These are phyloP conservation scores for Rhodotorula kratochvilovae DNA, from an alignment of 768 basidiomycete genomes.

Conservation along the genomic window DNA sequence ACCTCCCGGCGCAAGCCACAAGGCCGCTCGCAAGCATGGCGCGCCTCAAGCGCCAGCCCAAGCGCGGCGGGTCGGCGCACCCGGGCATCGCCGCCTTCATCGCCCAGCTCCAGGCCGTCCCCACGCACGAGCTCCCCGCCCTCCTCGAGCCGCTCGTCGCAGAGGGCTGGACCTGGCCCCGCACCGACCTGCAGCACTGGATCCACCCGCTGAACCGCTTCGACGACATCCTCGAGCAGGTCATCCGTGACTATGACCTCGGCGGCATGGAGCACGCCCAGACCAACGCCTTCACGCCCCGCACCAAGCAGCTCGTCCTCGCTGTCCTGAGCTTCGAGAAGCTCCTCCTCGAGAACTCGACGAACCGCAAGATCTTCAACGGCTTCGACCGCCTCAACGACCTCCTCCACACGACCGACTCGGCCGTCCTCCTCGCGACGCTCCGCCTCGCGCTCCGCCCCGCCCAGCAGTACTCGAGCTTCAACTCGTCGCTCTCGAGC, in stretches of 20 bases:
- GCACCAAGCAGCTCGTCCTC: conserved; percentile 67
- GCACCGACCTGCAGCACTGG: conserved; percentile 96
- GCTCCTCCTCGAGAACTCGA: conserved; percentile 90
- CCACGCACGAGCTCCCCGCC: conserved; percentile 66
- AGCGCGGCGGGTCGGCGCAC: conserved; percentile 27
- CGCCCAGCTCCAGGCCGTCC: conserved; percentile 60
- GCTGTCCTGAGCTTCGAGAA: conserved; percentile 84
- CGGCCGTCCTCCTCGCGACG: conserved; percentile 77
- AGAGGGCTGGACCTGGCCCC: conserved; percentile 76
- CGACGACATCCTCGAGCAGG: conserved; percentile 76
- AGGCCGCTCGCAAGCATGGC: conserved; percentile 8
- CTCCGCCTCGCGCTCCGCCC: conserved; percentile 84
- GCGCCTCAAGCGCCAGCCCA: conserved; percentile 37
- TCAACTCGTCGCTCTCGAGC: conserved; percentile 74
- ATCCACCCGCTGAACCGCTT: conserved; percentile 92
- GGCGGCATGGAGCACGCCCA: conserved; percentile 63
- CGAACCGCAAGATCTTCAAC: conserved; percentile 90
- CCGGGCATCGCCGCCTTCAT: conserved; percentile 67
- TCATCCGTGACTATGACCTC: conserved; percentile 77
- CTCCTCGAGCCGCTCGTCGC: conserved; percentile 59
- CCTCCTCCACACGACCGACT: conserved; percentile 78
- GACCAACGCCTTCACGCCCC: conserved; percentile 67
- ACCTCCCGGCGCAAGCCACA: not conserved
- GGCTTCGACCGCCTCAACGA: conserved; percentile 93
- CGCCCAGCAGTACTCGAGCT: conserved; percentile 87